These are phyloP conservation scores for Solanum tarapatanum DNA, from an alignment of 257 asterid genomes.

Conservation along the genomic window DNA sequence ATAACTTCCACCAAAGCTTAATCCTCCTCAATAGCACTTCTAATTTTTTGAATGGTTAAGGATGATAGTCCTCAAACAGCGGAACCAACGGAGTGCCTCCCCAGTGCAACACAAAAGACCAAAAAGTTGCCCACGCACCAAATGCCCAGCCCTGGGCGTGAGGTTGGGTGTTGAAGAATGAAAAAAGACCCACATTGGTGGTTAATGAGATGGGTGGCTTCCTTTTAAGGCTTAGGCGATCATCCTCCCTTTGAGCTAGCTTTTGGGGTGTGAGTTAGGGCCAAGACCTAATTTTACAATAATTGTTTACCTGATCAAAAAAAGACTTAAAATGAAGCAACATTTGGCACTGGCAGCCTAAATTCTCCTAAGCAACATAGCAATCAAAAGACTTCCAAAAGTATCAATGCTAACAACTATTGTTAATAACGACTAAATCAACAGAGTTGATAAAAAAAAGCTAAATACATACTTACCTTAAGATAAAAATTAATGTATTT, in stretches of 20 bases:
- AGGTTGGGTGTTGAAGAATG: neutral
- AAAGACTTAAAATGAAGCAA: neutral
- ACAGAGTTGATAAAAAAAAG: neutral
- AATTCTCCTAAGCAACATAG: neutral
- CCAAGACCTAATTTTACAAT: neutral
- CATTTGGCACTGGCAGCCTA: neutral
- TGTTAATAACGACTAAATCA: neutral
- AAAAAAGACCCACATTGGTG: neutral
- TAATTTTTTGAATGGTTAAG: neutral
- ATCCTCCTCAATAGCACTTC: neutral
- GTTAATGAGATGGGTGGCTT: neutral
- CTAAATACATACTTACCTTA: constrained; percentile 45
- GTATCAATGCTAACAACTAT: neutral
- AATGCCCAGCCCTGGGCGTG: neutral
- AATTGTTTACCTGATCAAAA: neutral
- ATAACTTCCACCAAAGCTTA: neutral
- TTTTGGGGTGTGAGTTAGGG: neutral
- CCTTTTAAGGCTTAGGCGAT: neutral
- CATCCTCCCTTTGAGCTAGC: neutral
- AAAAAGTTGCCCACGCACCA: neutral
- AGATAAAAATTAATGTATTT: constrained; percentile 85
- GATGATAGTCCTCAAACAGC: neutral
- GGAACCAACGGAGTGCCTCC: neutral
- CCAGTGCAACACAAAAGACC: neutral
- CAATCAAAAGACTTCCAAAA: neutral